Evolutionary conservation across 345 rosid genomes (phyloP), one percentile per base, ranked within the genome.

Genomic region (Gossypium mustelinum): DNA sequence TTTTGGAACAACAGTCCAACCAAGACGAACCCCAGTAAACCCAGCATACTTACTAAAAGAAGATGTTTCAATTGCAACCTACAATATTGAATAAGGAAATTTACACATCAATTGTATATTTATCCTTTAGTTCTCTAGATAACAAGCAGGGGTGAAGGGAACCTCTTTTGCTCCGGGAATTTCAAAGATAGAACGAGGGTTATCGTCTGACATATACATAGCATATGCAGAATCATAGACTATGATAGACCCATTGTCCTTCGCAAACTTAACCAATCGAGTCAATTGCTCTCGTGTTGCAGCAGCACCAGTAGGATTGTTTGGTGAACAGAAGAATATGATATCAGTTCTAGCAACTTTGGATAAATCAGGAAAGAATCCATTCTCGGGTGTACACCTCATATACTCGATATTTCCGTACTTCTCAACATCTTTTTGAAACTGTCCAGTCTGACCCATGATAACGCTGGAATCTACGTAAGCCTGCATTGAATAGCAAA

Each of bases 81-180:
- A 81, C 57, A 76, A 74, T 55, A 27, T n/a, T 17, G 0, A 45
- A 47, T 27, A 68, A 45, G 48, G 64, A 44, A 67, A 55, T 70
- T 77, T 17, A 22, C 47, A 52, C 16, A 13, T 79, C 18, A 62
- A n/a, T 13, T 55, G 11, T 57, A 17, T 14, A 69, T 17, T 50
- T 16, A 51, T 17, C 12, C 9, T 16, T 68, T 69, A 69, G 17
- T 22, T 27, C 25, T 25, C 9, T 69, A 25, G 13, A 69, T 52
- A 51, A 69, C 60, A 29, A 51, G 16, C 24, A 69, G 24, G n/a
- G 10, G 17, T 27, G n/a, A 51, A 52, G 6, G 7, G 43, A 64
- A 94, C 98, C 94, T 95, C 97, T 80, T 86, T 87, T 73, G 99
- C 98, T 81, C 99, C 99, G 47, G 98, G 97, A 84, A 95, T 95